These are phyloP conservation scores for Backusella tuberculispora DNA, from an alignment of 192 early-diverging fungal genomes.

Conservation along the genomic window DNA sequence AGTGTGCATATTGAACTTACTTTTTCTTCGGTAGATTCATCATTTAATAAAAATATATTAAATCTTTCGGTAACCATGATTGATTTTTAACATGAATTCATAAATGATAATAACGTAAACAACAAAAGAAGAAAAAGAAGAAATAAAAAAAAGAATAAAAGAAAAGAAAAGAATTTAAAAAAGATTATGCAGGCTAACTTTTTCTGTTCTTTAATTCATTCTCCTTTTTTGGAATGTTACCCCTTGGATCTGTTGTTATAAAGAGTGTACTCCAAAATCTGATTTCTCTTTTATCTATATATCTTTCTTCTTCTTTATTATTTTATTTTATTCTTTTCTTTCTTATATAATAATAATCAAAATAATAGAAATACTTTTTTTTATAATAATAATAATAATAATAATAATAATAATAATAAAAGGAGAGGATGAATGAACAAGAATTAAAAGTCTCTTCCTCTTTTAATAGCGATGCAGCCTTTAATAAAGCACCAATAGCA, in stretches of 20 bases:
- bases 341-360: neutral
- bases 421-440: neutral
- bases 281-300: conserved; percentile 12
- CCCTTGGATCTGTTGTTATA: neutral
- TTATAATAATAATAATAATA: neutral
- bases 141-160: conserved; percentile 8
- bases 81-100: neutral
- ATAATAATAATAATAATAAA: neutral
- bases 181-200: conserved; percentile 1
- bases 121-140: conserved; percentile 7
- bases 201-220: conserved; percentile 15
- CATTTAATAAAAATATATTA: conserved; percentile 52
- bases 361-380: neutral
- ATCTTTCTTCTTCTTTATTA: conserved; percentile 2
- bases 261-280: conserved; percentile 4
- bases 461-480: conserved; percentile 18
- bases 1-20: conserved; percentile 46
- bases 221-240: conserved; percentile 1
- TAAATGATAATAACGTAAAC: neutral
- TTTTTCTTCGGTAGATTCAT: conserved; percentile 54
- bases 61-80: conserved; percentile 34
- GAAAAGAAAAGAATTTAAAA: neutral
- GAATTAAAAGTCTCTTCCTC: conserved; percentile 12
- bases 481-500: neutral
- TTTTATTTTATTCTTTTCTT: neutral